phyloP scores from a whole-genome alignment of 306 rosid genomes.

The Inga laurina region DNA sequence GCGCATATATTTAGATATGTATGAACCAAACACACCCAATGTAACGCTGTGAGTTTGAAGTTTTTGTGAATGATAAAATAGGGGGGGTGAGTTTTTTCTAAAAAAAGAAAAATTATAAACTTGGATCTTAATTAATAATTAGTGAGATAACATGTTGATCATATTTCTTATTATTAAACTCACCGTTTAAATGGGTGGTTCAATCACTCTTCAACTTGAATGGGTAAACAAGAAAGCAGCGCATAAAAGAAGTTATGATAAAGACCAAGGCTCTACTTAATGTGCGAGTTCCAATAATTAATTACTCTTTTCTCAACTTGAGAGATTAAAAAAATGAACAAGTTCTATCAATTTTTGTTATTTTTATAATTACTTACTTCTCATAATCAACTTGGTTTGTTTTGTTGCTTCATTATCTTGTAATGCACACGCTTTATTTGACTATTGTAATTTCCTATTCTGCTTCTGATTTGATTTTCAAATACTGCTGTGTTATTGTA shows the following conservation, averaged over 20 bases:
- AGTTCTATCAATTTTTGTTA: neutral
- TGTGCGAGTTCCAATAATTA: neutral
- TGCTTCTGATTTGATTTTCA: too few species aligned
- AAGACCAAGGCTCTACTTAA: neutral
- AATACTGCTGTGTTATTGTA: slow-evolving; percentile 7
- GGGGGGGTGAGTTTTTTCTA: too few species aligned
- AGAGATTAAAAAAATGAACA: neutral
- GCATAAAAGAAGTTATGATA: neutral
- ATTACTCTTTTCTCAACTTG: neutral
- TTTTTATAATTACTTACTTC: neutral
- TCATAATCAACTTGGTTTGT: slow-evolving; percentile 12
- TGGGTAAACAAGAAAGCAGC: neutral
- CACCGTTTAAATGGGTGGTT: neutral
- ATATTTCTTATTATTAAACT: neutral
- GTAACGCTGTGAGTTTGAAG: too few species aligned
- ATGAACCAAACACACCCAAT: too few species aligned
- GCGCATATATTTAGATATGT: too few species aligned
- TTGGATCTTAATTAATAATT: too few species aligned
- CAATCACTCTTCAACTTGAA: neutral
- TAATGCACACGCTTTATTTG: slow-evolving; percentile 21
- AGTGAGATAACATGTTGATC: too few species aligned
- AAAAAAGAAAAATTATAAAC: too few species aligned
- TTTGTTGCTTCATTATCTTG: slow-evolving; percentile 2
- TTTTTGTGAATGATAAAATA: too few species aligned
- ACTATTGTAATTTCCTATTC: too few species aligned